Evolutionary conservation across 2,329 filamentous ascomycete species (phyloP), one percentile per base, ranked within the genome.

Genomic region (Phaeosphaeria sp.): DNA sequence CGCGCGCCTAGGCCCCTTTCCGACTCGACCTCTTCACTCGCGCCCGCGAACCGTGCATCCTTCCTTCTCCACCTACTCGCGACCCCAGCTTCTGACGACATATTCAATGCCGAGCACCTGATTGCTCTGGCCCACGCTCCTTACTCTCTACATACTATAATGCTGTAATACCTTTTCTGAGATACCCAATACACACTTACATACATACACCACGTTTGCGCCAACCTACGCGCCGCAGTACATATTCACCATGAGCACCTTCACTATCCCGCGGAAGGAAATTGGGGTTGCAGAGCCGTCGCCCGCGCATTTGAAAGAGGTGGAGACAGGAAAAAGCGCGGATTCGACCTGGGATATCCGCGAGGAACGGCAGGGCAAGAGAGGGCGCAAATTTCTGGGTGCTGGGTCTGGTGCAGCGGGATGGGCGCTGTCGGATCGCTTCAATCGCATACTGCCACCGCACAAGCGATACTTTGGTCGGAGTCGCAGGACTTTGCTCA

Each of bases 401-500:
- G 36, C 63, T 22, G 66, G 60, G 44, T 54, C 59, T 42, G 60
- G 44, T 21, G 55, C 65, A 25, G 59, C 59, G 41, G 54, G 56
- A 27, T 74, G 71, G 66, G 58, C 70, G 9, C 43, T 73, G n/a
- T 62, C 67, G 25, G 67, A 70, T 52, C 67, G 65, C 54, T 73
- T 79, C 30, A 71, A 80, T 60, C 66, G 66, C 36, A 46, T 76
- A 10, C 56, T 80, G 4, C 77, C 78, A 9, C 74, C 75, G 6
- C 72, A 79, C 46, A 75, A 65, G 54, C 72, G 65, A 42, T 81
- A 80, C 52, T 54, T 80, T 46, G 76, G 78, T 9, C 69, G 77
- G 52, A 76, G 69, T 57, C 72, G 79, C 49, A 74, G 73, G 23
- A 70, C 72, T 2, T 74, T 81, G 50, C 67, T 81, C 36, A 67